Evolutionary conservation across 225 moss, liverwort and hornwort species (phyloP), one percentile per base, ranked within the genome.

Genomic region (Physcomitrellopsis africana): DNA sequence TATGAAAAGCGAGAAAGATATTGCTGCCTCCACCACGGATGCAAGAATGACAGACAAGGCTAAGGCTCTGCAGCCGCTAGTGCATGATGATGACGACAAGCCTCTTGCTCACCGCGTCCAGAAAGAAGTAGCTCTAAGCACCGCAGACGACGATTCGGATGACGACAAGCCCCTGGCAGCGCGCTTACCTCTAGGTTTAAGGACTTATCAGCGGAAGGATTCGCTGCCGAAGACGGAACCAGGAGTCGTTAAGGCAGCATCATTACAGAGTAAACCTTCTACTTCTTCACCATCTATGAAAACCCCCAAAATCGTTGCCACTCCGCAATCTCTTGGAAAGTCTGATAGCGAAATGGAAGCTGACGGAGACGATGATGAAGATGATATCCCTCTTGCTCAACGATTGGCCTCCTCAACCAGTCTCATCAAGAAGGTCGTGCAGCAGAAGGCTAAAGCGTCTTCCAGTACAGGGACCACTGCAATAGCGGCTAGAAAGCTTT

Each of bases 311-410:
- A 7, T 37, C 3, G 32, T 37, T 37, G 32, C 32, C 4, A 11
- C 64, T 23, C 42, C 58, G 26, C 51, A 54, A 27, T 68, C 67
- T 45, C 59, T 75, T 68, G 65, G 43, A 26, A 82, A 78, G 42
- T 66, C 70, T 14, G 85, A 85, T 4, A 75, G 47, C 26, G 83
- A 81, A 73, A 83, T 80, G 80, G 81, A 86, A 32, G 61, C 69
- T 56, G 89, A 84, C 61, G 86, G 80, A 26, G 91, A 82, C 44
- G 91, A 89, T 58, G 95, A 90, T 19, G 95, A 93, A 49, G 95
- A 96, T 65, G 89, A 96, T 54, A 69, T 92, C 8, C 96, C 96
- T n/a, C 81, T 96, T 41, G 89, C 88, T n/a, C 86, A 79, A 69
- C 89, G 96, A 10, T 70, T 86, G 78, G 70, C 79, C 52, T 55